Percentiles rank a stretch among this genome's conserved stretches.
phyloP scores from a whole-genome alignment of 805 yeast genomes.

The Saccharomycopsis lassenensis region DNA sequence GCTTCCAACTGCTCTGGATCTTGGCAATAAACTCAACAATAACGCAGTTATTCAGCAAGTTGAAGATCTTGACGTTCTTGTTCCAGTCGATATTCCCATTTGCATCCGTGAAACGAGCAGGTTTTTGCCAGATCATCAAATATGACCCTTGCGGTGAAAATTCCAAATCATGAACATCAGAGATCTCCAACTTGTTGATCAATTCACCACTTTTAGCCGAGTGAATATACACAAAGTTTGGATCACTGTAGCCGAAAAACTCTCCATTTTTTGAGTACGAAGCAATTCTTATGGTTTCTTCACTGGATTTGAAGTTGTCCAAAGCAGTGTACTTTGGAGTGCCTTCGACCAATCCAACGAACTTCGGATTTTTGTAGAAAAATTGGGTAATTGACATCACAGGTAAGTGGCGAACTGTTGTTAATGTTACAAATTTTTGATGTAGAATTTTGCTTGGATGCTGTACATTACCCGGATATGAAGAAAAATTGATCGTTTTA shows the following conservation, averaged over 20 bases:
- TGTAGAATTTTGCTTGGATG: no score
- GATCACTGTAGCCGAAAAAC: slow-evolving; percentile 64
- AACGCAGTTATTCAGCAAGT: slow-evolving; percentile 36
- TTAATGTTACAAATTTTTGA: no score
- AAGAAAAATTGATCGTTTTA: not conserved
- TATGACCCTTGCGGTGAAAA: slow-evolving; percentile 85
- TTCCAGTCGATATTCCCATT: slow-evolving; percentile 49
- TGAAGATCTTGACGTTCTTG: slow-evolving; percentile 73
- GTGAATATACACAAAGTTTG: slow-evolving; percentile 40
- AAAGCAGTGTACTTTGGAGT: slow-evolving; percentile 29
- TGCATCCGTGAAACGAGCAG: slow-evolving; percentile 46
- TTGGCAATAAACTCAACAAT: slow-evolving; percentile 61
- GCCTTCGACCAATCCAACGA: slow-evolving; percentile 22
- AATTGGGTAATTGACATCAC: no score
- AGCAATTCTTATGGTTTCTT: slow-evolving; percentile 48
- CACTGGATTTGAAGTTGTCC: slow-evolving; percentile 21
- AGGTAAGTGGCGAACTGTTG: no score
- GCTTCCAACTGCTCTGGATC: slow-evolving; percentile 82
- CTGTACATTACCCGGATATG: no score
- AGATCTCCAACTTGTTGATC: slow-evolving; percentile 38
- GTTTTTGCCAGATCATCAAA: slow-evolving; percentile 84
- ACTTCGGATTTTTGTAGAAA: slow-evolving; percentile 34
- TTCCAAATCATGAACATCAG: slow-evolving; percentile 68
- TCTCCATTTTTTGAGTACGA: slow-evolving; percentile 59
- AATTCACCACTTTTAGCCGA: slow-evolving; percentile 38